Base-by-base conservation (phyloP, 2,329 filamentous ascomycete genomes). In the Cladophialophora exuberans region DNA sequence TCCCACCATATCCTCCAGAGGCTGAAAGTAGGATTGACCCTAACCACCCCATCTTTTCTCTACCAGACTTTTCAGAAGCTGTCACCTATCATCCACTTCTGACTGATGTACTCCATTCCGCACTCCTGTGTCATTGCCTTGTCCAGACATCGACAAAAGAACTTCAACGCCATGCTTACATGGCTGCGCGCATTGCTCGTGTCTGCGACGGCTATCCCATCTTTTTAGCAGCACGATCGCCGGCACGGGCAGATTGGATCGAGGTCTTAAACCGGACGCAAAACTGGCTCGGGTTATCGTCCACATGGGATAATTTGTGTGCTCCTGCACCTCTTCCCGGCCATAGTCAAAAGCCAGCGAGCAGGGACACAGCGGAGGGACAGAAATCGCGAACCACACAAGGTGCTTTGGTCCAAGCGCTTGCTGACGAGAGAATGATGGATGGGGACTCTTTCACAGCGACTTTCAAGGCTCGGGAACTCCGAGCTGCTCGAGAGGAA, bases 51-150 rank as follows among this genome's bases (percentile, higher is more conserved):
- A 61, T 73, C 28, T 69, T 75, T 54, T 72, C 71, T 22, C 68
- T 74, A 6, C 54, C 62, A 9, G 75, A 78, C 52, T 77, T 73
- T 48, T 77, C 82, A 38, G 88, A 90, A 72, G 80, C 81, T 35
- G 79, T 89, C 23, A 94, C 89, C 1, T 94, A 90, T 68, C 90
- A 95, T 65, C 90, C 90, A 0, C 79, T 94, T 6, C 78, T 95
- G 9, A 84, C 84, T 5, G 90, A 95, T 26, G 87, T 87, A 1
- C 79, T 95, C 0, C 89, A 95, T 69, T 86, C 85, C 3, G 72
- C 94, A 1, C 82, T 95, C 6, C 81, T 95, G 35, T 88, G 86
- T 62, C 90, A 95, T 70, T 82, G 83, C n/a, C 82, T 95, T 7
- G 73, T 89, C 6, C 89, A 93, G 70, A 95, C 90, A 0, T 88